Percentiles rank a stretch among this genome's conserved stretches.
Conservation (phyloP, 768 basidiomycete genomes). For the Lentinula raphanica region DNA sequence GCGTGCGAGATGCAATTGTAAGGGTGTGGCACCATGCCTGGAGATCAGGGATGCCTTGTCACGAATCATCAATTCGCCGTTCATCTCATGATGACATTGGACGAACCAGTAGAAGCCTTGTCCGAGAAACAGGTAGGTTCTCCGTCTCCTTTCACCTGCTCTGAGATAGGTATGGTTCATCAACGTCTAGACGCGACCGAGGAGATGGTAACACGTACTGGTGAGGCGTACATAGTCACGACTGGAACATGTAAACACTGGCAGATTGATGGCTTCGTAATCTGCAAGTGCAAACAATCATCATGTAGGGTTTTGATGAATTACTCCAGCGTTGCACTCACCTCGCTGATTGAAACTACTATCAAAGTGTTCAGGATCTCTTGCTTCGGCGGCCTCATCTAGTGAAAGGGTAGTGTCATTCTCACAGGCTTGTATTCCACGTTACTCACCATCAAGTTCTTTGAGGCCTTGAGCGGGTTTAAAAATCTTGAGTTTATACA, state of each 20-base stretch:
- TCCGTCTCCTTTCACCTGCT: conserved; percentile 58
- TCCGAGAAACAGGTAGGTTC: conserved; percentile 36
- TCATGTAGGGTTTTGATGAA: too few species aligned
- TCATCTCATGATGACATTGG: neutral
- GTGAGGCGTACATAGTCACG: conserved; percentile 57
- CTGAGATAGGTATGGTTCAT: conserved; percentile 23
- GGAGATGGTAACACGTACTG: conserved; percentile 23
- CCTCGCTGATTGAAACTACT: conserved; percentile 45
- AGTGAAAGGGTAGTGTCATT: neutral
- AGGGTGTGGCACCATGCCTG: conserved; percentile 55
- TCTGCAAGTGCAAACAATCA: conserved; percentile 27
- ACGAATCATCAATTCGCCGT: conserved; percentile 35
- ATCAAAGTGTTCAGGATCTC: conserved; percentile 54
- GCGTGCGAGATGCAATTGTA: conserved; percentile 42
- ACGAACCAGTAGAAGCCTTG: conserved; percentile 3
- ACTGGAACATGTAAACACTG: conserved; percentile 57
- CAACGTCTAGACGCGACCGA: neutral
- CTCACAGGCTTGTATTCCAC: neutral
- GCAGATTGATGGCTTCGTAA: conserved; percentile 55
- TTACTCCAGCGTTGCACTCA: conserved; percentile 18
- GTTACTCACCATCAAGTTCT: conserved; percentile 47
- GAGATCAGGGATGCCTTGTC: conserved; percentile 51
- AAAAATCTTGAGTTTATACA: too few species aligned
- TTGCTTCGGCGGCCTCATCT: conserved; percentile 54
- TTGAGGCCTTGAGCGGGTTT: too few species aligned